Percentiles rank a stretch among this genome's conserved stretches.
Evolutionary conservation across 202 grass and related monocot species (phyloP).

Genomic region (Eragrostis tef): DNA sequence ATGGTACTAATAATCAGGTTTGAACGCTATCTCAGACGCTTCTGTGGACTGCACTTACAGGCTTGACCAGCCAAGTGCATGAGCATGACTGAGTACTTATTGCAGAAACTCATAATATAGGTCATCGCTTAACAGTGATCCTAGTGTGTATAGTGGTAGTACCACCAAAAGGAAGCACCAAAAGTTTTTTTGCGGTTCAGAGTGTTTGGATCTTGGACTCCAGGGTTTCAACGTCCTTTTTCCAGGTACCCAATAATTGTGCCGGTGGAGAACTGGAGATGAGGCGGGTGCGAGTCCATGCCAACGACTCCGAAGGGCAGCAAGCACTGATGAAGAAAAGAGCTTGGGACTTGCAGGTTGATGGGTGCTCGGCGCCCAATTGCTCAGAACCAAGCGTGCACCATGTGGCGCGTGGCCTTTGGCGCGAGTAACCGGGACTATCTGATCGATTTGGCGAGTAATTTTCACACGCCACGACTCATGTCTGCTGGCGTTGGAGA

Average conservation of each 20-base stretch:
- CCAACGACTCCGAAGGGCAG: slow-evolving; percentile 31
- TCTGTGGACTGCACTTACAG: slow-evolving; percentile 22
- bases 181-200: slow-evolving; percentile 12
- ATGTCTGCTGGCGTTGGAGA: too few species aligned
- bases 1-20: not conserved
- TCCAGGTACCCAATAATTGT: slow-evolving; percentile 34
- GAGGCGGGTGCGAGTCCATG: not conserved
- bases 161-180: slow-evolving; percentile 24
- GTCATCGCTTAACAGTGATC: not conserved
- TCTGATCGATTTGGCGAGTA: not conserved
- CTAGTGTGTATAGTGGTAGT: not conserved
- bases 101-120: not conserved
- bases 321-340: slow-evolving; percentile 29
- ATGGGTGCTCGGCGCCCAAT: slow-evolving; percentile 6
- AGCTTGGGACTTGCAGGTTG: slow-evolving; percentile 13
- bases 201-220: slow-evolving; percentile 42
- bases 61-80: slow-evolving; percentile 34
- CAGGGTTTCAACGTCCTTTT: slow-evolving; percentile 39
- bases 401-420: not conserved
- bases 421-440: not conserved
- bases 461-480: too few species aligned
- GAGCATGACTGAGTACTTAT: not conserved
- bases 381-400: not conserved
- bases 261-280: slow-evolving; percentile 29
- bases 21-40: slow-evolving; percentile 54